Base-by-base conservation (phyloP, 2,329 filamentous ascomycete genomes). In the Fonsecaea nubica region DNA sequence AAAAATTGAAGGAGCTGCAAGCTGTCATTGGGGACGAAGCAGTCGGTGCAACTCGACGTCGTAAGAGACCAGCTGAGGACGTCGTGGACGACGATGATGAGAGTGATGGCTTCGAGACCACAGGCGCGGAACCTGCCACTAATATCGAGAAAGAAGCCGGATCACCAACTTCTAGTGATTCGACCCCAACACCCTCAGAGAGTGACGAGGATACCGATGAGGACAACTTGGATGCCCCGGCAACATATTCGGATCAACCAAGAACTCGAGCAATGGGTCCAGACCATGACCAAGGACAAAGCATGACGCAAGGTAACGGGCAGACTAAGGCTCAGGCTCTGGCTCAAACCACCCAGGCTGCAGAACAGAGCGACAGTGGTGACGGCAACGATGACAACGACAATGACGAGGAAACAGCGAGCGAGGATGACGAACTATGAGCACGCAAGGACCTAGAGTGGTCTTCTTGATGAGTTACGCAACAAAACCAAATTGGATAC, bases 1-100 rank as follows among this genome's bases (percentile, higher is more conserved):
- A 67, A 30, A 73, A 74, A 64, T 72, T 32, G 71, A 70, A 32
- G 77, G 76, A 75, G 71, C 76, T 81, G 38, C 48, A 71, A 54
- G 57, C 66, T 13, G 30, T 45, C 5, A 45, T 66, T 35, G 55
- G 53, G 78, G 76, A 75, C 13, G 74, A 72, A 18, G 72, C 75
- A 50, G 66, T 70, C 60, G 59, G 67, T 30, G 62, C 59, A 3
- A 66, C 68, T 15, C 63, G 58, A 15, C 63, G 71, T 25, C 33
- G 68, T 60, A 67, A 69, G 59, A 56, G 63, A 67, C 2, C 66
- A 56, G 25, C 71, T 69, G 40, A 72, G 56, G 59, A 66, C 18
- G 42, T 50, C 6, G 25, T 18, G 13, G 35, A 58, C 8, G 60
- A 66, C 21, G 67, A 70, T 13, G 67, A 70, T 10, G 71, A 71